Base-by-base conservation (phyloP, 1,284 basidiomycete species). In the Coriolopsis trogii region DNA sequence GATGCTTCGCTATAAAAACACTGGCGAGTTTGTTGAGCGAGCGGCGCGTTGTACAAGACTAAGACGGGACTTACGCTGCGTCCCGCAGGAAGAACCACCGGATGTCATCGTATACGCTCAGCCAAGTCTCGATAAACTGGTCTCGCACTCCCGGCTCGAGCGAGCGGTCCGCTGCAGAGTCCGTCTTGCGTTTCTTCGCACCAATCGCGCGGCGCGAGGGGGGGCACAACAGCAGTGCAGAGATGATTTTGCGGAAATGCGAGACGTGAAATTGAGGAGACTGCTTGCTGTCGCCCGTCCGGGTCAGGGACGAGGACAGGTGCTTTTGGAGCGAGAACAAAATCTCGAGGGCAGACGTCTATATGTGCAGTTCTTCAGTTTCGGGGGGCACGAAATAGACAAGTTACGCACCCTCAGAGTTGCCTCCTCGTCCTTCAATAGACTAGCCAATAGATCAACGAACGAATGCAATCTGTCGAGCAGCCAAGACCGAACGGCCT, bases 81-180 rank as follows among this genome's bases (percentile, higher is more conserved):
- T 97, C 94, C 31, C 90, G 83, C 53, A 98, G 81, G 73, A 97
- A 97, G 69, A 91, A 93, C 87, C 91, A 97, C 51, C 95, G 85
- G 23, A 98, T 77, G 67, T 98, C 97, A 58, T 95, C 92, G 67
- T 95, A 75, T 15, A 89, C 83, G 58, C 84, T 85, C 55, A 93
- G 78, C 84, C 86, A 93, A 9, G 78, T 83, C 31, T 82, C 79
- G 51, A 85, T 71, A 64, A 92, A 91, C 23, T 78, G 68, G 45
- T 85, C 76, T 20, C 81, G 71, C 8, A 92, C 84, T 57, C 89
- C 86, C 3, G 73, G 44, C 41, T 85, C 77, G 23, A 85, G 68
- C 36, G 70, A 65, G 3, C 73, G 69, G 21, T 70, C 67, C 21
- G 60, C 49, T 6, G 49, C 49, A 4, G 49, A 31, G 6, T 58